These are phyloP conservation scores for Rhizopogon vulgaris DNA, from an alignment of 768 basidiomycete species.

Conservation along the genomic window DNA sequence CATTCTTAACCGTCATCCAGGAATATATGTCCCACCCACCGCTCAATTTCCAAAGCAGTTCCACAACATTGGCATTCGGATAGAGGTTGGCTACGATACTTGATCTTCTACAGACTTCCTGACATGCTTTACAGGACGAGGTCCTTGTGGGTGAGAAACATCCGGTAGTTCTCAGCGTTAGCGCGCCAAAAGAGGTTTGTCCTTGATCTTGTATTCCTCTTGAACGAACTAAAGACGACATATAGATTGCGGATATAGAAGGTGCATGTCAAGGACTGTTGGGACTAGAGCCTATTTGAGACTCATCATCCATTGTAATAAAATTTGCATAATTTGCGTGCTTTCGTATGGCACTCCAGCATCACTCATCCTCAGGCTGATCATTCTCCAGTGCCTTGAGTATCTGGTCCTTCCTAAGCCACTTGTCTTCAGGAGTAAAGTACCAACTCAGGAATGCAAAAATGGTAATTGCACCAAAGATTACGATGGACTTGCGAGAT, in stretches of 20 bases:
- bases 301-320: neutral
- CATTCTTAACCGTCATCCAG: slow-evolving; percentile 27
- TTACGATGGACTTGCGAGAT: slow-evolving; percentile 57
- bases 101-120: slow-evolving; percentile 2
- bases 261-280: slow-evolving; percentile 71
- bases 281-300: slow-evolving; percentile 45
- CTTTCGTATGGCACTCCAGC: neutral
- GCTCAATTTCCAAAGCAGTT: slow-evolving; percentile 79
- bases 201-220: neutral
- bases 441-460: slow-evolving; percentile 76
- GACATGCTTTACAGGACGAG: slow-evolving; percentile 46
- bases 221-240: slow-evolving; percentile 4
- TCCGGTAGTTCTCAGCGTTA: slow-evolving; percentile 56
- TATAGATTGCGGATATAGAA: slow-evolving; percentile 67
- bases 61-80: slow-evolving; percentile 87
- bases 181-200: slow-evolving; percentile 81
- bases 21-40: slow-evolving; percentile 83
- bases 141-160: slow-evolving; percentile 61
- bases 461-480: slow-evolving; percentile 73
- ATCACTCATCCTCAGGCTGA: slow-evolving; percentile 5
- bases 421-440: slow-evolving; percentile 71
- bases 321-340: neutral
- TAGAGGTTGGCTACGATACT: slow-evolving; percentile 52
- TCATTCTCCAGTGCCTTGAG: slow-evolving; percentile 39
- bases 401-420: slow-evolving; percentile 66